These are phyloP conservation scores for Dysphania ambrosioides DNA, from an alignment of 148 eudicot species.

Conservation along the genomic window DNA sequence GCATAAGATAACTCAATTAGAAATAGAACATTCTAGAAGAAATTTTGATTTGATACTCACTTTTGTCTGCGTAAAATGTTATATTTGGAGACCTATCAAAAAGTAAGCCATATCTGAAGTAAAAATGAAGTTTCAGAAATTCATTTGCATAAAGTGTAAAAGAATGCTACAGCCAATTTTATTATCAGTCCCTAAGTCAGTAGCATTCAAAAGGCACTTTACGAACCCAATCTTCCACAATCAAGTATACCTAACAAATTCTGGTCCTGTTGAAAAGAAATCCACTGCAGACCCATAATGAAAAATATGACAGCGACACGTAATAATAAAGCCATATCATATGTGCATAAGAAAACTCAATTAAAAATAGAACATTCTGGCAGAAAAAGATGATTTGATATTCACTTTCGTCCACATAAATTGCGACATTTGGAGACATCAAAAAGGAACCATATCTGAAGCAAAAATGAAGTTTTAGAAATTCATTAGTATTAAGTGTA, in stretches of 20 bases:
- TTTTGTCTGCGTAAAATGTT: background rate
- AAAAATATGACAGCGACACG: background rate
- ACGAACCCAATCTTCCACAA: background rate
- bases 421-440: background rate
- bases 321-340: slow-evolving; percentile 1
- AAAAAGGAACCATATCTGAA: background rate
- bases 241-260: background rate
- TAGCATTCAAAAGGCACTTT: background rate
- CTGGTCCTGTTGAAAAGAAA: background rate
- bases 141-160: background rate
- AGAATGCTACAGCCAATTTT: background rate
- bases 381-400: background rate
- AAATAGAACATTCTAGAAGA: no score
- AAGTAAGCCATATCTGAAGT: background rate
- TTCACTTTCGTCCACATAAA: background rate
- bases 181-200: background rate
- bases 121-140: background rate
- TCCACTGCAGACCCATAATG: background rate
- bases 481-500: background rate
- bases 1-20: no score
- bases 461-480: background rate
- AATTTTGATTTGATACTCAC: background rate
- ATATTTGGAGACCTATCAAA: background rate
- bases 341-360: no score
- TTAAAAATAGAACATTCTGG: no score